Conservation (phyloP, 352 stramenopile species). For the Phytopythium montanum region DNA sequence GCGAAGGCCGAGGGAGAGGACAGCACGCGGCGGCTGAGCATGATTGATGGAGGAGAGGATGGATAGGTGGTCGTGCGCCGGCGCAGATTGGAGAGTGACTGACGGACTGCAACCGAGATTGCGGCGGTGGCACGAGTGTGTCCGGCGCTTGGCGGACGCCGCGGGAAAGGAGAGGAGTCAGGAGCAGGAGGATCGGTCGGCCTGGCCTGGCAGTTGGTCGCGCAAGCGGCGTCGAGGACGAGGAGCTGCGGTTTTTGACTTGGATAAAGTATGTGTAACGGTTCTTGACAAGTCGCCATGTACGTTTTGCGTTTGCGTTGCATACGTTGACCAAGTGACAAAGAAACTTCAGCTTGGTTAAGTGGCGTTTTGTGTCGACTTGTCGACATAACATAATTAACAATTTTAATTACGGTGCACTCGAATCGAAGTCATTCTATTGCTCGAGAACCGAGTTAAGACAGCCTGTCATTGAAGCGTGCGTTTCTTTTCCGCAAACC, state of each 20-base stretch:
- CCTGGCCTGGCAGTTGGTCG: too few relatives aligned
- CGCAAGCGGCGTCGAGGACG: background rate
- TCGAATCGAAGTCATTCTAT: too few relatives aligned
- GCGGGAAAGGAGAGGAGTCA: conserved; percentile 5
- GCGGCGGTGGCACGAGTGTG: too few relatives aligned
- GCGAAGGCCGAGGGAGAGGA: conserved; percentile 19
- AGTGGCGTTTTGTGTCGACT: conserved; percentile 1
- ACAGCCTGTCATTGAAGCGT: too few relatives aligned
- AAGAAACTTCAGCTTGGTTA: conserved; percentile 6
- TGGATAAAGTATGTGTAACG: background rate
- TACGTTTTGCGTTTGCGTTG: background rate
- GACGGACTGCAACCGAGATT: background rate
- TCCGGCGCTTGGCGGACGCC: background rate
- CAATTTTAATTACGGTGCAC: too few relatives aligned
- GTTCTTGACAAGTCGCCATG: background rate
- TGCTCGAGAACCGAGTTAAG: too few relatives aligned
- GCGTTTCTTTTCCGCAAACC: too few relatives aligned
- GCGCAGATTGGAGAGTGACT: conserved; percentile 3
- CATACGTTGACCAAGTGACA: conserved; percentile 1
- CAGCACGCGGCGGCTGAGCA: conserved; percentile 27
- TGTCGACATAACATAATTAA: too few relatives aligned
- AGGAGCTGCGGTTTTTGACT: background rate
- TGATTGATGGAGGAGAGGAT: conserved; percentile 5
- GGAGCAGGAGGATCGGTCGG: background rate
- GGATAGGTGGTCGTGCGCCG: background rate